Conservation (phyloP, 345 rosid species). For the Salix udensis region DNA sequence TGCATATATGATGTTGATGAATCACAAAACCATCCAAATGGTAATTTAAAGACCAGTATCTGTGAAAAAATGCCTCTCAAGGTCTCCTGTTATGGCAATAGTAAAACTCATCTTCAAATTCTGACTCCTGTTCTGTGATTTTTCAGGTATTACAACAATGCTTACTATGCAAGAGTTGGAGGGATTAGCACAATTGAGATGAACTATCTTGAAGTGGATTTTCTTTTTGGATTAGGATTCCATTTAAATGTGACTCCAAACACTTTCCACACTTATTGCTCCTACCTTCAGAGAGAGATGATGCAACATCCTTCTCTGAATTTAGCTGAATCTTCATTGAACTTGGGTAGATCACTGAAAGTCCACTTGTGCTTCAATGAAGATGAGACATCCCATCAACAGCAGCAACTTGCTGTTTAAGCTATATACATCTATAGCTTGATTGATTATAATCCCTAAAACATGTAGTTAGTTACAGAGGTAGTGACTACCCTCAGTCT, state of each 20-base stretch:
- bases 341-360: conserved; percentile 29
- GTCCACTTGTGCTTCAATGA: conserved; percentile 51
- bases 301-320: conserved; percentile 41
- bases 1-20: neutral
- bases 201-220: conserved; percentile 83
- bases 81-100: neutral
- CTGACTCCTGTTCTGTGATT: neutral
- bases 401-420: conserved; percentile 59
- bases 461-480: conserved; percentile 29
- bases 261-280: conserved; percentile 61
- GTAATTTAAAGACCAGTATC: neutral
- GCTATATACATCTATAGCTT: neutral
- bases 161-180: conserved; percentile 88
- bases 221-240: conserved; percentile 77
- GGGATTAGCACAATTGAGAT: conserved; percentile 83
- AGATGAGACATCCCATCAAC: conserved; percentile 67
- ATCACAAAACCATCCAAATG: neutral
- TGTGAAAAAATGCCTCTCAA: neutral
- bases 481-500: conserved; percentile 16
- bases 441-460: neutral
- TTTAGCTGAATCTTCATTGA: conserved; percentile 24
- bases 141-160: conserved; percentile 74
- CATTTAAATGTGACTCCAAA: conserved; percentile 72
- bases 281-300: conserved; percentile 68
- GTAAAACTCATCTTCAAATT: neutral